Evolutionary conservation across 371 early-diverging fungal species (phyloP), one percentile per base, ranked within the genome.

Genomic region (Apophysomyces trapeziformis): DNA sequence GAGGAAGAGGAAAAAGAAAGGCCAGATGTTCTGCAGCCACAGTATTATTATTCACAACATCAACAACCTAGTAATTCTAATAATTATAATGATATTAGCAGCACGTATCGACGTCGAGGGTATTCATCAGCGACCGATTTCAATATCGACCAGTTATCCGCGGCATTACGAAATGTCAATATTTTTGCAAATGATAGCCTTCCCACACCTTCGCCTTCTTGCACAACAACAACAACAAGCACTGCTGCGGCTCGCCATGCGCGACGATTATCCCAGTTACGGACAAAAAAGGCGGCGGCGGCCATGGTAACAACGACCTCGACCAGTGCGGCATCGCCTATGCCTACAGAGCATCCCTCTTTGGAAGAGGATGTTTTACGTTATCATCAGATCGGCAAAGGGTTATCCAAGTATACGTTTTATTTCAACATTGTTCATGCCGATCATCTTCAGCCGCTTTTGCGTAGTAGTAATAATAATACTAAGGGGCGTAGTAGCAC

Each of bases 351-450:
- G 2, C 32, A 26, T 3, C 32, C 32, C 32, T 26, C 32, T 3
- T 26, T 26, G 3, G 32, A 26, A 35, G 45, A 63, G 50, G 46
- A 57, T 54, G 63, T 66, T n/a, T 47, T 63, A 36, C 66, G 71
- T 7, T 81, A 81, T 57, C 78, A 74, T 59, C 82, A 78, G 59
- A 81, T 81, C 16, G 82, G 77, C n/a, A 70, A 71, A 66, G 81
- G 81, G 32, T 65, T 68, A 4, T 67, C 69, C 7, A 60, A 67
- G 4, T 78, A 69, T 45, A 81, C 82, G 0, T 78, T 78, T 45
- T 78, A 78, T 61, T 77, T 81, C 61, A 68, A 64, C 32, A 68
- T 81, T 38, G 64, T 75, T 13, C 71, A 78, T 60, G 77, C 72
- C 13, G 78, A 80, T 60, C 71, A 77, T 43, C 61, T 77, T 18